Evolutionary conservation across 345 rosid species (phyloP).

Genomic region (Brassica napus): Da-Ae NC_063444.1:1796001-1796500

Average conservation of each 20-base stretch:
- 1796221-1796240: conserved; percentile 79
- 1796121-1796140: conserved; percentile 10
- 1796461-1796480: conserved; percentile 82
- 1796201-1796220: conserved; percentile 48
- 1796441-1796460: conserved; percentile 71
- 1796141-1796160: neutral
- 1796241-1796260: conserved; percentile 84
- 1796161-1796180: neutral
- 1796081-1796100: conserved; percentile 64
- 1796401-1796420: neutral
- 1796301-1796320: conserved; percentile 76
- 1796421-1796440: conserved; percentile 7
- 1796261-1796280: conserved; percentile 72
- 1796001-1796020: conserved; percentile 60
- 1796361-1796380: neutral
- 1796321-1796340: conserved; percentile 83
- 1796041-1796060: conserved; percentile 57
- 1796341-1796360: conserved; percentile 50
- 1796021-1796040: conserved; percentile 76
- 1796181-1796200: neutral
- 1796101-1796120: conserved; percentile 37
- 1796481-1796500: conserved; percentile 82
- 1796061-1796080: conserved; percentile 75
- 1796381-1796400: neutral
- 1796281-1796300: conserved; percentile 72